Base-by-base conservation (phyloP, 345 rosid genomes). In the Ceriops decandra region DNA sequence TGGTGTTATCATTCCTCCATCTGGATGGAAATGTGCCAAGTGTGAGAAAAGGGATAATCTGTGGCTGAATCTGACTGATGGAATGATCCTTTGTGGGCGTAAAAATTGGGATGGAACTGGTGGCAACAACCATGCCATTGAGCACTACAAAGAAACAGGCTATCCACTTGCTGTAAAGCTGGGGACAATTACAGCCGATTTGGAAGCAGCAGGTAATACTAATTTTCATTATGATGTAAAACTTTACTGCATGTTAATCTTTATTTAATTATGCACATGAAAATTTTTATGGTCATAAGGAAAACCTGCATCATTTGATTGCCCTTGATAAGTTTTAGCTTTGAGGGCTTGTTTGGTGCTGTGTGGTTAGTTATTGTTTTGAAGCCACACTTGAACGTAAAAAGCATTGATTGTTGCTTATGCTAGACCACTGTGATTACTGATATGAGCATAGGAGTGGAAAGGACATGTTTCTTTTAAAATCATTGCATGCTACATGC, bases 101-200 rank as follows among this genome's bases (percentile, higher is more conserved):
- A 92, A 71, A 73, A 92, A 90, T 77, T 95, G 97, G 97, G 97
- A 90, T 82, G 99, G 97, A 74, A 90, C 84, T 80, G 99, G 97
- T 60, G 99, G 98, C 60, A 95, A 95, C 78, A 82, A 95, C 76
- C 99, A 95, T 81, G 99, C 99, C 0, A 68, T 95, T 78, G 97
- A 84, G 32, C 84, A 87, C 84, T 92, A 87, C 77, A 92, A 90
- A 72, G 91, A 90, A 81, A 88, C 97, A 27, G 80, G 88, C 67
- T 90, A 87, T 70, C 98, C 99, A 47, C 95, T 90, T 69, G 95
- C 99, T 72, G 97, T 95, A 46, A 92, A 95, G 82, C 97, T 95
- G 66, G 98, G 99, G 79, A 95, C 98, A 11, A 83, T 95, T 65
- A 92, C 99, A 47, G 86, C 89, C 73, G 98, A 95, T 77, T 81